A percentile compares a stretch with the other conserved stretches of the same genome.
Conservation (phyloP, 306 rosid species). For the Pueraria montana region DNA sequence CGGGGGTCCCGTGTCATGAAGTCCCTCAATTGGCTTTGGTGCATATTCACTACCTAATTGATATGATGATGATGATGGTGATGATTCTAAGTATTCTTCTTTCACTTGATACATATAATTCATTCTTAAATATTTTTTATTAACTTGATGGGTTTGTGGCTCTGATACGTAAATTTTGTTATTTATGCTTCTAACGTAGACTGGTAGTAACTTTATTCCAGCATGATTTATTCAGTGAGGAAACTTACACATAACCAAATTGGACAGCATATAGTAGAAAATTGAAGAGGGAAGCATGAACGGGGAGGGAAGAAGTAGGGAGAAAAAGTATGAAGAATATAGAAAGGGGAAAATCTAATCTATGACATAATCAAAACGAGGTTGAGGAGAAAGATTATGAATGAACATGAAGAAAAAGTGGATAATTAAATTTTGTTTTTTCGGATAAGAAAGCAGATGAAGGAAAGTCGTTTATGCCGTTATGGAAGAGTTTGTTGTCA, state of each 20-base stretch:
- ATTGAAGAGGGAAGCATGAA: too few relatives aligned
- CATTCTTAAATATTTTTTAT: slow-evolving; percentile 47
- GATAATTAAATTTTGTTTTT: background rate
- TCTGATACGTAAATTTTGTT: background rate
- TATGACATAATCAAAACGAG: background rate
- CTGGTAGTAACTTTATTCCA: background rate
- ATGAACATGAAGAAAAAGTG: background rate
- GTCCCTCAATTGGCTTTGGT: slow-evolving; percentile 73
- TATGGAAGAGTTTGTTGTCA: slow-evolving; percentile 7
- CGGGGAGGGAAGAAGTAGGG: background rate
- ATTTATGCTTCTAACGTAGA: slow-evolving; percentile 7
- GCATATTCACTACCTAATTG: slow-evolving; percentile 44
- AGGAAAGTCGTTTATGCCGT: slow-evolving; percentile 54
- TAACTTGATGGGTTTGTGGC: background rate
- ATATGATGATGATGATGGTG: slow-evolving; percentile 49
- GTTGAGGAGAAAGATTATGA: background rate
- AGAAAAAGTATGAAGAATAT: background rate
- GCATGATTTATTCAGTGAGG: background rate
- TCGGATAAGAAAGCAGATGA: background rate
- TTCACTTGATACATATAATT: slow-evolving; percentile 58
- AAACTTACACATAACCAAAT: background rate
- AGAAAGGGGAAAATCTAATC: background rate
- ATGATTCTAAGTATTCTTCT: slow-evolving; percentile 59
- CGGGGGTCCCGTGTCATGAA: slow-evolving; percentile 79
- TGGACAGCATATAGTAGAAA: background rate